Conservation (phyloP, 306 rosid species). For the Dryas drummondii region DNA sequence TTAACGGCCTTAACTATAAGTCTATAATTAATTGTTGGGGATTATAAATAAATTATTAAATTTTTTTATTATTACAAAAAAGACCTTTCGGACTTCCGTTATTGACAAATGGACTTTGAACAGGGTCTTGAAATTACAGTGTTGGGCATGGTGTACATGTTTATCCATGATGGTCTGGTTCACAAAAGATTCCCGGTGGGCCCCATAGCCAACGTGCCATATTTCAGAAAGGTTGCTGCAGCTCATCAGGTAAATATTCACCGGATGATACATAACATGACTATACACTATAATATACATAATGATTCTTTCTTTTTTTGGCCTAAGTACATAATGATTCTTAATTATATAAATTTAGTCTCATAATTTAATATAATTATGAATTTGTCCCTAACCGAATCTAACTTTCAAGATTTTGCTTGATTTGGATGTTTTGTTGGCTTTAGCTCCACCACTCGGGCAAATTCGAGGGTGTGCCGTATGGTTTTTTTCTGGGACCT, state of each 20-base stretch:
- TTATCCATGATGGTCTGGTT: conserved; percentile 93
- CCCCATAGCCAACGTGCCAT: conserved; percentile 95
- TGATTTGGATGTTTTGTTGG: conserved; percentile 16
- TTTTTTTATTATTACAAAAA: conserved; percentile 21
- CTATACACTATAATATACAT: neutral
- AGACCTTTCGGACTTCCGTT: conserved; percentile 16
- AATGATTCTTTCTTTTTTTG: too few species aligned
- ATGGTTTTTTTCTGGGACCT: conserved; percentile 95
- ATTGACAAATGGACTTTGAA: conserved; percentile 18
- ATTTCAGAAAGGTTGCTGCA: conserved; percentile 82
- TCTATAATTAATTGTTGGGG: conserved; percentile 26
- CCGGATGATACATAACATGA: neutral
- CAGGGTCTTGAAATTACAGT: conserved; percentile 98
- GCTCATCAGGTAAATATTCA: conserved; percentile 71
- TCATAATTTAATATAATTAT: neutral
- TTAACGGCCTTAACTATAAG: conserved; percentile 39
- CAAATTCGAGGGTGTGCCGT: conserved; percentile 87
- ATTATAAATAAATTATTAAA: conserved; percentile 6
- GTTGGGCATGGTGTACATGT: conserved; percentile 97
- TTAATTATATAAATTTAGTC: too few species aligned
- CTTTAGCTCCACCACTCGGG: conserved; percentile 90
- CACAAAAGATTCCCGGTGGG: conserved; percentile 98
- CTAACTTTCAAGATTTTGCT: conserved; percentile 28
- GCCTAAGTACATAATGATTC: too few species aligned
- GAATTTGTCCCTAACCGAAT: conserved; percentile 7